These are phyloP conservation scores for Cladosporium colombiae DNA, from an alignment of 2,329 filamentous ascomycete genomes.

Conservation along the genomic window DNA sequence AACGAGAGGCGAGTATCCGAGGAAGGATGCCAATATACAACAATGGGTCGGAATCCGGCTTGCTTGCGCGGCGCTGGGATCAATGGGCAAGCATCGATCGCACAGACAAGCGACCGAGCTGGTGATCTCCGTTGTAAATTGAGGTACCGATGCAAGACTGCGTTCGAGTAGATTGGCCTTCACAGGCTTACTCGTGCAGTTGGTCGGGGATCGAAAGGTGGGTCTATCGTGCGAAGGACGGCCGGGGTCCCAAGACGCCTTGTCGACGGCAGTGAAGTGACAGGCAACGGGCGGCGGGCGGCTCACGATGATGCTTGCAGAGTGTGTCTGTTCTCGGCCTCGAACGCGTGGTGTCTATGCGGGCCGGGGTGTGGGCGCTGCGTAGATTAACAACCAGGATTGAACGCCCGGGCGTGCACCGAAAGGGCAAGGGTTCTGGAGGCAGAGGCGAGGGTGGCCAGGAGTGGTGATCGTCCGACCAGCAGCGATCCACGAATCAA, in stretches of 20 bases:
- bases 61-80: constrained; percentile 19
- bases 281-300: constrained; percentile 28
- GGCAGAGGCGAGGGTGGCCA: constrained; percentile 14
- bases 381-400: constrained; percentile 10
- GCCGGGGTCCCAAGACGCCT: constrained; percentile 24
- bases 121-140: constrained; percentile 21
- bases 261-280: constrained; percentile 26
- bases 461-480: constrained; percentile 20
- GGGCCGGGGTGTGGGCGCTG: constrained; percentile 27
- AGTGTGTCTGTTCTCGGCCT: constrained; percentile 21
- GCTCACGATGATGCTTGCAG: constrained; percentile 22
- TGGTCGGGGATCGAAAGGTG: constrained; percentile 17
- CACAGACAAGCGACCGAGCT: constrained; percentile 18
- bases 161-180: constrained; percentile 20
- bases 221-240: constrained; percentile 17
- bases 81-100: constrained; percentile 16
- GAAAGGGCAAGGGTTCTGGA: constrained; percentile 17
- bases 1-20: constrained; percentile 18
- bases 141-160: constrained; percentile 18
- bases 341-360: constrained; percentile 30
- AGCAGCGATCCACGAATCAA: constrained; percentile 15
- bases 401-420: constrained; percentile 18
- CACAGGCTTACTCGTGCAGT: constrained; percentile 19
- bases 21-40: constrained; percentile 15
- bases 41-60: constrained; percentile 7